Base-by-base conservation (phyloP, 192 early-diverging fungal genomes). In the Glomus cerebriforme region DNA sequence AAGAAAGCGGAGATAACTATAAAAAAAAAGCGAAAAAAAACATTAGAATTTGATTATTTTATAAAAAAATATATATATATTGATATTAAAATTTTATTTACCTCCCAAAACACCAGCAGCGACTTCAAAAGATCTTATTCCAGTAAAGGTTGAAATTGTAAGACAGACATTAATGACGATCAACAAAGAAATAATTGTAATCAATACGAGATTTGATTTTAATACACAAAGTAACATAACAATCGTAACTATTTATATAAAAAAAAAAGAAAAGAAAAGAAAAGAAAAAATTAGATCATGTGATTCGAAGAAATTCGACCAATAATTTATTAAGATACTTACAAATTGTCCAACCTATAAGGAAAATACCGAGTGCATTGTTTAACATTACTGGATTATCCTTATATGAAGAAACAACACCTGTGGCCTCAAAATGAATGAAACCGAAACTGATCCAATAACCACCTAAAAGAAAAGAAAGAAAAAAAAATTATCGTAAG, bases 151-250 rank as follows among this genome's bases (percentile, higher is more conserved):
- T 29, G 86, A 86, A 13, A 88, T 88, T 45, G 89, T 83, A 29
- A 94, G 83, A 39, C 93, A 87, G 26, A 89, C 87, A 78, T 92
- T 92, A 6, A 91, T 93, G 32, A 93, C 83, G 68, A 88, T 83
- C 73, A 93, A 82, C 65, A 82, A 83, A 80, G 91, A 90, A 82
- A 95, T 91, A 83, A 92, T 80, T 49, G 88, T 69, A 39, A 90
- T 87, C 39, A 94, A 82, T 1, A 87, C 88, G 24, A 93, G 80
- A 77, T 88, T 88, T 31, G 91, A 87, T 35, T 91, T 87, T 78
- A 90, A 81, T 0, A 89, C 89, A 49, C 92, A 90, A 54, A 93
- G 82, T 71, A 90, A 86, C 77, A 95, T 81, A 73, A 93, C 88
- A 74, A 88, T 83, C 3, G 92, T 92, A 81, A 92, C 32, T 70